These are phyloP conservation scores for Acanthamoeba triangularis DNA, from an alignment of 208 protist species.

Conservation along the genomic window DNA sequence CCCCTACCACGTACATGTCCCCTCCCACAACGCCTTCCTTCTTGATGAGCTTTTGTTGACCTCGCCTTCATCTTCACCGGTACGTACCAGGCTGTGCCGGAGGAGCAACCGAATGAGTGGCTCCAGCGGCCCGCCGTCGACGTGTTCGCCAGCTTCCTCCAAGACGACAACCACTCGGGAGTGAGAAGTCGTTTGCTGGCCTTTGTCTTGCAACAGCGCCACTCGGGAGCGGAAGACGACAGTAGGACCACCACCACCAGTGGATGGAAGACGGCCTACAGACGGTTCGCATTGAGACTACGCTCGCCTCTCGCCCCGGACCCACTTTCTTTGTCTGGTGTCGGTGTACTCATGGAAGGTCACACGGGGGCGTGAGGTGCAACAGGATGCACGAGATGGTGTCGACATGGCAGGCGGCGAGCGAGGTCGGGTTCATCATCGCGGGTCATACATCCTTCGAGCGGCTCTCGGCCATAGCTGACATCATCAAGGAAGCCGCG, in stretches of 20 bases:
- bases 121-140: not conserved
- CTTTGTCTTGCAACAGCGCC: too few relatives aligned
- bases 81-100: not conserved
- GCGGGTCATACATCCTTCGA: not conserved
- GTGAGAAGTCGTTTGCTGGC: too few relatives aligned
- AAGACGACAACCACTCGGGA: too few relatives aligned
- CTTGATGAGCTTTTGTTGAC: too few relatives aligned
- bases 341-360: not conserved
- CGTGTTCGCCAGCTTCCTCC: not conserved
- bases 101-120: not conserved
- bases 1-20: not conserved
- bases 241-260: too few relatives aligned
- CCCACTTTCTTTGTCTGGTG: not conserved
- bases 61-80: not conserved
- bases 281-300: not conserved
- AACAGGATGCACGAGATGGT: not conserved
- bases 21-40: not conserved
- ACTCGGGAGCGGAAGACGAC: too few relatives aligned
- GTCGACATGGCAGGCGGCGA: not conserved
- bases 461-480: not conserved
- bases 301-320: too few relatives aligned
- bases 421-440: not conserved
- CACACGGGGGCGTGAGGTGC: too few relatives aligned
- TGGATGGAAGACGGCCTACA: not conserved
- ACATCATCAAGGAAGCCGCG: not conserved